Evolutionary conservation across 192 early-diverging fungal genomes (phyloP), one percentile per base, ranked within the genome.

Genomic region (Entomortierella lignicola): DNA sequence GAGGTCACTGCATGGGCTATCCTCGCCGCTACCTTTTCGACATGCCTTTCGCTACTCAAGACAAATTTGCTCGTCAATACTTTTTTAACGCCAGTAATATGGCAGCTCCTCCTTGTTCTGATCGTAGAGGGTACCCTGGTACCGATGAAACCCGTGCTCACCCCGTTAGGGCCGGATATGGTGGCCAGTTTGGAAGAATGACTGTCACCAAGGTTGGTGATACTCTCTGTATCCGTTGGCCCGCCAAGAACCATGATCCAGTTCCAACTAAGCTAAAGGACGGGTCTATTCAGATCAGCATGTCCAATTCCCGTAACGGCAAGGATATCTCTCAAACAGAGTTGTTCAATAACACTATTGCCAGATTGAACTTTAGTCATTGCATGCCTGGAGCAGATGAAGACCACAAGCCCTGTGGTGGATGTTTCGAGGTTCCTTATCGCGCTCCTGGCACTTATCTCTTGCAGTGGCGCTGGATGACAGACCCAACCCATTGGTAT

Each of bases 401-500:
- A 27, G 62, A 63, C 52, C 47, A 12, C 23, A 51, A 53, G 30
- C 48, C 62, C 21, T 63, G 62, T 39, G 62, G 62, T 34, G 62
- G 62, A 37, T 63, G 62, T 30, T 63, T 63, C 50, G 52, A 63
- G 50, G 62, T 63, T 52, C 62, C 62, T 53, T 29, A 30, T 63
- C 62, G 62, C 52, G 31, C 62, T 53, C 50, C 62, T 31, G 62
- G 62, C 37, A 63, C 50, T 30, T 63, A 63, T 31, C 20, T 63
- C 37, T 53, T 63, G 48, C 62, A 63, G 62, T 63, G 62, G 62
- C 62, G 62, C 62, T 63, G 62, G 62, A 63, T 63, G 62, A 34
- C 52, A 48, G 34, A 52, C 32, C 47, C 51, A 53, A 32, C 31
- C 62, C 48, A 63, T 47, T 63, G 62, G 62, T 63, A 63, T 31